A percentile compares a stretch with the other conserved stretches of the same genome.
phyloP scores from a whole-genome alignment of 2,329 filamentous ascomycete species.

The Exophiala viscosa region DNA sequence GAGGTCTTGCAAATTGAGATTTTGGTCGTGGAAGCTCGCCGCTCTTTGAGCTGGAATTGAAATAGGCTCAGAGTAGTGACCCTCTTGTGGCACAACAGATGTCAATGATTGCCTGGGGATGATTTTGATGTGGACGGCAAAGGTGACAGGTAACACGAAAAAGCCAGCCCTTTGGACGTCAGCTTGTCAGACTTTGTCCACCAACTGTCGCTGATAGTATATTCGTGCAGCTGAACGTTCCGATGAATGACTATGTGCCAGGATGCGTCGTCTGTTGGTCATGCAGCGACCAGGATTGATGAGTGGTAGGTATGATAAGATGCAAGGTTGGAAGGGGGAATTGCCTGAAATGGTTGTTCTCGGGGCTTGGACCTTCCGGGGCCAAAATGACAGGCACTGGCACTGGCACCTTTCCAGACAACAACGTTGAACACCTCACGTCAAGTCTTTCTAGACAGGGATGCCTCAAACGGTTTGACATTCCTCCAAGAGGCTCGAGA shows the following conservation, averaged over 20 bases:
- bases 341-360: not conserved
- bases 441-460: no score
- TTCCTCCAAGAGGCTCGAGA: no score
- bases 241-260: not conserved
- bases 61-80: slow-evolving; percentile 13
- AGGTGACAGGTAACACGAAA: slow-evolving; percentile 24
- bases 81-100: slow-evolving; percentile 9
- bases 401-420: no score
- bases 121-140: slow-evolving; percentile 16
- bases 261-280: not conserved
- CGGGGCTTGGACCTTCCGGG: not conserved
- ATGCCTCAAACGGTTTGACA: no score
- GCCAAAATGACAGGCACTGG: no score
- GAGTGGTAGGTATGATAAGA: not conserved
- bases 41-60: slow-evolving; percentile 23
- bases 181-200: slow-evolving; percentile 17
- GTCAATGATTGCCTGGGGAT: slow-evolving; percentile 21
- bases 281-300: not conserved
- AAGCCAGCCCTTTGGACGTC: slow-evolving; percentile 9
- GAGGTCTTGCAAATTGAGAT: not conserved
- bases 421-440: no score
- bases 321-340: not conserved
- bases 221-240: not conserved
- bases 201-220: not conserved
- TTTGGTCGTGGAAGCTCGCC: slow-evolving; percentile 13